Base-by-base conservation (phyloP, 345 rosid genomes). In the Heritiera littoralis region DNA sequence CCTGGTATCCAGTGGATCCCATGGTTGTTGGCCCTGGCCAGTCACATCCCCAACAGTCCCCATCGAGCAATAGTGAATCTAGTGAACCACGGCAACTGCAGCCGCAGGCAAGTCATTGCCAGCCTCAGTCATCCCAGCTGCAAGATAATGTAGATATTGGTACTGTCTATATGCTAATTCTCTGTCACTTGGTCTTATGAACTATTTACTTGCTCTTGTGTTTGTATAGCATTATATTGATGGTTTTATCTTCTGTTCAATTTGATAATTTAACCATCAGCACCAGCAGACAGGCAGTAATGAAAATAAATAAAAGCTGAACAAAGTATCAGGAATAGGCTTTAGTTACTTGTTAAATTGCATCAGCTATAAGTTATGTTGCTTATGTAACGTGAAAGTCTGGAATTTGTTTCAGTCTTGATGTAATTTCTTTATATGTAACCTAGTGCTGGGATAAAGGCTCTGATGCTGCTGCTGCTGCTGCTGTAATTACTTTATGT, bases 1-100 rank as follows among this genome's bases (percentile, higher is more conserved):
- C 83, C 75, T 56, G 55, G 52, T 41, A 58, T 56, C 70, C 80
- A 48, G 68, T 59, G 75, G 79, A 64, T 64, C 76, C 80, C 65
- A 58, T 46, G 40, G 64, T 45, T 67, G 74, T 28, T 3, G 45
- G 45, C 38, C 56, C 48, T 20, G 74, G 52, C 74, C 76, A 80
- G 40, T 38, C 51, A 23, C 75, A 55, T 46, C 59, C 55, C 15
- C 69, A 55, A 35, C 74, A 54, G 46, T 61, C 73, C 45, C 71
- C 71, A 38, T 41, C 43, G 54, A 82, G 76, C 79, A 14, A 75
- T 41, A 63, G 55, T 17, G 79, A 58, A 40, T 66, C 71, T 15
- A 64, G 61, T 75, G 83, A 56, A 64, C 46, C 74, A 64, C 41
- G 60, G 41, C 76, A 70, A 49, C 81, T 49, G 12, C 77, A 77